These are phyloP conservation scores for Lunasporangiospora selenospora DNA, from an alignment of 192 early-diverging fungal species.

Conservation along the genomic window DNA sequence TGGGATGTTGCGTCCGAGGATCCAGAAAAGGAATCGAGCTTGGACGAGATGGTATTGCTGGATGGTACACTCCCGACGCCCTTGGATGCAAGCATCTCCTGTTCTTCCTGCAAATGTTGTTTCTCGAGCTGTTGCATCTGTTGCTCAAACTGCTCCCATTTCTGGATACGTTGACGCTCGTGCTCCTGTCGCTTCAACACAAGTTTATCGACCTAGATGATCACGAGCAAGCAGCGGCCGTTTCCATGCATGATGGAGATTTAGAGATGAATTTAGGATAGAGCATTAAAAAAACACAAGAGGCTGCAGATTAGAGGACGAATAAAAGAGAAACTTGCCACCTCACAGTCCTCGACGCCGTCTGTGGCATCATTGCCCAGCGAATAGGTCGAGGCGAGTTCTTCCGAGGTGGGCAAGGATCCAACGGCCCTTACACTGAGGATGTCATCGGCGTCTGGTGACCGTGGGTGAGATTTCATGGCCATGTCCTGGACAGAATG, in stretches of 20 bases:
- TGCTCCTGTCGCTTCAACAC: conserved; percentile 35
- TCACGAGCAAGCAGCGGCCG: too few species aligned
- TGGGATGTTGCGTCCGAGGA: conserved; percentile 13
- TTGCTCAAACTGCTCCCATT: conserved; percentile 27
- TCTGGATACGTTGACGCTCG: conserved; percentile 24
- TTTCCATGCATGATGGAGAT: too few species aligned
- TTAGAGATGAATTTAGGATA: too few species aligned
- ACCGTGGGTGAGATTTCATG: conserved; percentile 27
- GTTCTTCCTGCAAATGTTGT: conserved; percentile 37
- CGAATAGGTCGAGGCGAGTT: neutral
- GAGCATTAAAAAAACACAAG: too few species aligned
- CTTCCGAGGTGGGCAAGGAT: neutral
- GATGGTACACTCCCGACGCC: conserved; percentile 15
- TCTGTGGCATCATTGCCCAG: conserved; percentile 20
- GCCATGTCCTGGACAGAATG: conserved; percentile 15
- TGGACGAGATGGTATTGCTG: conserved; percentile 24
- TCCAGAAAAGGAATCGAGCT: conserved; percentile 25
- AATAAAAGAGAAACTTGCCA: conserved; percentile 21
- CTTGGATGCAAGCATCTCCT: conserved; percentile 25
- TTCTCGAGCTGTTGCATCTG: conserved; percentile 40
- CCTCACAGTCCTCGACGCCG: conserved; percentile 30
- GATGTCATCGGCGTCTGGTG: conserved; percentile 24
- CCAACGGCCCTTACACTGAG: conserved; percentile 12
- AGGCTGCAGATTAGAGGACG: too few species aligned
- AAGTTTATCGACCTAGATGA: conserved; percentile 6